These are phyloP conservation scores for Chlorella ohadii DNA, from an alignment of 139 green algal species.

Conservation along the genomic window DNA sequence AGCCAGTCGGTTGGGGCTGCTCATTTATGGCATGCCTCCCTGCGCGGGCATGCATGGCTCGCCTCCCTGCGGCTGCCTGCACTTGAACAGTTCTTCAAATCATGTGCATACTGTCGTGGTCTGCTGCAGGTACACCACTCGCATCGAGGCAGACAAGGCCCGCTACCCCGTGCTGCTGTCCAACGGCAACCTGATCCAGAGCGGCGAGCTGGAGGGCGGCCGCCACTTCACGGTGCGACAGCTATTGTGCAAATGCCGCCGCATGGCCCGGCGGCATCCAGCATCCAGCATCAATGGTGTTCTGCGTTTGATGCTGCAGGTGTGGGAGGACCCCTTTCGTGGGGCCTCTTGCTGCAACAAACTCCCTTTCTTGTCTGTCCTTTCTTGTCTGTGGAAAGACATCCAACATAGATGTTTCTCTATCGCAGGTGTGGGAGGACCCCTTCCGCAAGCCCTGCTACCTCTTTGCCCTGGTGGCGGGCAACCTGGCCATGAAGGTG, in stretches of 20 bases:
- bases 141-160: constrained; percentile 91
- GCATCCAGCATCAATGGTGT: too few relatives aligned
- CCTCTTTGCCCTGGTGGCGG: constrained; percentile 98
- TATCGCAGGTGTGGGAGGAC: constrained; percentile 88
- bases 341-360: too few relatives aligned
- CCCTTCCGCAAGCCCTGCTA: constrained; percentile 98
- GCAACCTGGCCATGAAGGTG: constrained; percentile 79
- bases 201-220: constrained; percentile 75
- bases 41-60: too few relatives aligned
- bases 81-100: neutral
- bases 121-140: constrained; percentile 78
- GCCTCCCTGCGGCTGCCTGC: too few relatives aligned
- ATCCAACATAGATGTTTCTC: too few relatives aligned
- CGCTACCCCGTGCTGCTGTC: constrained; percentile 95
- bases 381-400: too few relatives aligned
- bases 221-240: constrained; percentile 62
- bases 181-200: constrained; percentile 96
- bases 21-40: too few relatives aligned
- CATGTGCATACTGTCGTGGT: constrained; percentile 31
- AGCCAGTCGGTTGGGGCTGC: too few relatives aligned
- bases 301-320: too few relatives aligned
- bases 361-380: too few relatives aligned
- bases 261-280: too few relatives aligned
- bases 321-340: constrained; percentile 92
- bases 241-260: too few relatives aligned